Evolutionary conservation across 23 red algal species (phyloP), one percentile per base, ranked within the genome.

Genomic region (Porphyridium purpureum): DNA sequence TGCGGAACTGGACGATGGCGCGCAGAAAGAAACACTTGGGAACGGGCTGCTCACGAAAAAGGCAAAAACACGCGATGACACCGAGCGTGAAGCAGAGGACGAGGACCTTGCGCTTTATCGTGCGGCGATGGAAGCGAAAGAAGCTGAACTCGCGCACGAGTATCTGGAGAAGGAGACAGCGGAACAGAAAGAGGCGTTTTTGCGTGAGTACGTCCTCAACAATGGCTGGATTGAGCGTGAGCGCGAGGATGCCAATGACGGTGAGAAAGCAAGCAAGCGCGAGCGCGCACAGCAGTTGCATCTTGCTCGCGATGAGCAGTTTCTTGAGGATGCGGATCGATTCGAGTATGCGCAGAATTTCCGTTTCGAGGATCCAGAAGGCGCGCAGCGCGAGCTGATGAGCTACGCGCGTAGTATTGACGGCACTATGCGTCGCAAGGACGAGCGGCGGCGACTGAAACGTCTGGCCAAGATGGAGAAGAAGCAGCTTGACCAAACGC

Each of bases 161-260:
- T 98, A 98, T 66, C 52, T 98, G 30, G 90, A 98, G 49, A 86
- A 79, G 24, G 90, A 98, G 58, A 98, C 52, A 19, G 58, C 79
- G 7, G 80, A 84, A 23, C 72, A 98, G 52, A 86, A 85, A 28
- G 90, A 98, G 55, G 34, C 64, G 1, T 98, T 98, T 57, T 60
- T 98, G 14, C 72, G 80, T 59, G 90, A 98, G 28, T 98, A 76
- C 73, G 68, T 98, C 58, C 51, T 98, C 14, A 80, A 85, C 56
- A 84, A 98, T 52, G 78, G 90, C 24, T 98, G 90, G 90, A 30
- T 98, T 17, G 67, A 71, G 7, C 59, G 38, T 27, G 67, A 74
- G 29, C 60, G 62, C 30, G n/a, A n/a, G n/a, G n/a, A 72, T 41
- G 59, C 57, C 1, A 73, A 74, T 62, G 80, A 85, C 35, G 31